Evolutionary conservation across 176 grass and related monocot species (phyloP).

Genomic region (Lolium perenne): DNA sequence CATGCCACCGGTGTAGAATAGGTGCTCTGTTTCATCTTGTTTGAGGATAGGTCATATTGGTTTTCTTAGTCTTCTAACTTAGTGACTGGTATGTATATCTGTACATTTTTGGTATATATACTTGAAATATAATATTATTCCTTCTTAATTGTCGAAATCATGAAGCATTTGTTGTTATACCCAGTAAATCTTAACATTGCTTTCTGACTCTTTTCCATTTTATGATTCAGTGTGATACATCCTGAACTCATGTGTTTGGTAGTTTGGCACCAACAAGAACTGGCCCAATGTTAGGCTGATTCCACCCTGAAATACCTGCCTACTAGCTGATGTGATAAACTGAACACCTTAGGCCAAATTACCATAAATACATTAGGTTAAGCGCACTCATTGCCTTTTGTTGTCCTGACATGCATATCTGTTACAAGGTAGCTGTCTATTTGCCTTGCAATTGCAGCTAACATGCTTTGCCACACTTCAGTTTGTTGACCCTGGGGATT

Average conservation of each 20-base stretch:
- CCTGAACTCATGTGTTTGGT: not conserved
- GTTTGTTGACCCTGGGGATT: slow-evolving; percentile 42
- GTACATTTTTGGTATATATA: slow-evolving; percentile 50
- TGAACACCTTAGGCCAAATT: not conserved
- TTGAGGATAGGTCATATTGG: slow-evolving; percentile 5
- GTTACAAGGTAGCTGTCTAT: slow-evolving; percentile 22
- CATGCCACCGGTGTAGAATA: slow-evolving; percentile 43
- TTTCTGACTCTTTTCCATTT: not conserved
- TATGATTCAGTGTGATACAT: not conserved
- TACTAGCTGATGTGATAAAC: not conserved
- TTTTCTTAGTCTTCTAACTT: slow-evolving; percentile 42
- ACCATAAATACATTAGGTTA: slow-evolving; percentile 1
- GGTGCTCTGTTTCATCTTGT: slow-evolving; percentile 38
- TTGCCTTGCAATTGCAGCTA: slow-evolving; percentile 33
- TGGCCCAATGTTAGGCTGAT: not conserved
- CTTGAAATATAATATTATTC: not conserved
- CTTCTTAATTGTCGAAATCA: not conserved
- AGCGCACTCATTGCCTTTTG: not conserved
- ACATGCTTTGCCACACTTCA: slow-evolving; percentile 4
- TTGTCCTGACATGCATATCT: not conserved
- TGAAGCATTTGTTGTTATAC: not conserved
- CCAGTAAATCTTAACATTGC: too few relatives aligned
- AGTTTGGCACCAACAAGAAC: not conserved
- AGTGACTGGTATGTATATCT: slow-evolving; percentile 45
- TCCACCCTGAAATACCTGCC: not conserved